Base-by-base conservation (phyloP, 2,329 filamentous ascomycete species). In the Diatrype stigma region DNA sequence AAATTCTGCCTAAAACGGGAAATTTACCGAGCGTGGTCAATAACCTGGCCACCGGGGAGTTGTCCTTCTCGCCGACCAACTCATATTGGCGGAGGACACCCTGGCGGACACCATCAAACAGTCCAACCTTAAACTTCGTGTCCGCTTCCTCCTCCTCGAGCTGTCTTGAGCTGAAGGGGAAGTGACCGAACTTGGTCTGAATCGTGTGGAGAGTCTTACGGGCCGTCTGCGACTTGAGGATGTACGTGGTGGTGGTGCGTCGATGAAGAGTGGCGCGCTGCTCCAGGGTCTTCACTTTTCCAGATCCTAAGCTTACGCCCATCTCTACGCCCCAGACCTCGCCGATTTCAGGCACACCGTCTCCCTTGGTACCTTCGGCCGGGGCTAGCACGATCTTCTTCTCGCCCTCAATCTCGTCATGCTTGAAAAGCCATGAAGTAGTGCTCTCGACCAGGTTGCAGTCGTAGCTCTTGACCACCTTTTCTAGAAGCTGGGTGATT, bases 321-420 rank as follows among this genome's bases (percentile, higher is more conserved):
- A 96, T 85, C 80, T 99, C 94, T 50, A 99, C 90, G 72, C 94
- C 94, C 94, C 94, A 99, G 55, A 96, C 92, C 70, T 99, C 94
- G 60, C 90, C 87, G 51, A 96, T 76, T 66, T 95, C 93, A 51
- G 94, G 89, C 51, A 84, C 73, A 66, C 94, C 94, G 55, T 99
- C 94, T 51, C 93, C 93, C 77, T 91, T 95, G 67, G 88, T 85
- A 59, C 90, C 90, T 65, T 96, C 91, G 47, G 85, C 82, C 32
- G 91, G 89, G 22, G 90, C 82, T 51, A 99, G 78, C 60, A 99
- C 94, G 67, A 99, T 96, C 84, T 96, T 97, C 86, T 96, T 96
- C 79, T 87, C 70, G 64, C 89, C 89, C 78, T 99, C 94, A 58
- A 99, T 97, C 73, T 99, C 94, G 73, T 97, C 96, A 70, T 89